Evolutionary conservation across 345 rosid genomes (phyloP), one percentile per base, ranked within the genome.

Genomic region (Ricinus communis): DNA sequence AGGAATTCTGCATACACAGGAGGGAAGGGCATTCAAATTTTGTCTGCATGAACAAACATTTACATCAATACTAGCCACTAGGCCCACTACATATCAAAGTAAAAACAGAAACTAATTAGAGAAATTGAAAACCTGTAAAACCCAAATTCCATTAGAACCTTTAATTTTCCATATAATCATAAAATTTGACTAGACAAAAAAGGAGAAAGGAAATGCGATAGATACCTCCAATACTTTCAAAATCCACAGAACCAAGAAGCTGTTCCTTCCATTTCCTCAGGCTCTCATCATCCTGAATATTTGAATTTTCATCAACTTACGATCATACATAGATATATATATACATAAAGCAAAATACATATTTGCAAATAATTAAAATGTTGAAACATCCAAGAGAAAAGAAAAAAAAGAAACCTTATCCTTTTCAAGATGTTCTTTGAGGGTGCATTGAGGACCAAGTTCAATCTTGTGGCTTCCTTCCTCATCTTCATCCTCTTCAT

Each of bases 231-330:
- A 90, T 83, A 75, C 72, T 85, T 74, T 82, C 79, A 51, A 86
- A 77, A 75, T 90, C 91, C 55, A 90, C 91, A 77, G 83, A 79
- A 63, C 93, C 91, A 21, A 90, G 86, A 70, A 90, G 96, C 82
- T 90, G 91, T 75, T 90, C 88, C 76, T 90, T 90, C 96, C 96
- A 90, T 62, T 88, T 90, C 84, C 93, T 82, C 59, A 90, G 71
- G 77, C 93, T 88, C 80, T 90, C 96, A 75, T 90, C 96, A 83
- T 90, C 91, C 96, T 90, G 69, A 54, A 77, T 22, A 59, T 43
- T 36, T 57, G 33, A 68, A 79, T 5, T 43, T 60, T 50, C 61
- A 46, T 49, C 75, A 75, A 70, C 33, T 31, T 18, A 15, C 18
- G 11, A 31, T 12, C 24, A 55, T 50, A 19, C 62, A 70, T 53